phyloP scores from a whole-genome alignment of 2,329 filamentous ascomycete genomes.

The Calonectria pauciramosa region DNA sequence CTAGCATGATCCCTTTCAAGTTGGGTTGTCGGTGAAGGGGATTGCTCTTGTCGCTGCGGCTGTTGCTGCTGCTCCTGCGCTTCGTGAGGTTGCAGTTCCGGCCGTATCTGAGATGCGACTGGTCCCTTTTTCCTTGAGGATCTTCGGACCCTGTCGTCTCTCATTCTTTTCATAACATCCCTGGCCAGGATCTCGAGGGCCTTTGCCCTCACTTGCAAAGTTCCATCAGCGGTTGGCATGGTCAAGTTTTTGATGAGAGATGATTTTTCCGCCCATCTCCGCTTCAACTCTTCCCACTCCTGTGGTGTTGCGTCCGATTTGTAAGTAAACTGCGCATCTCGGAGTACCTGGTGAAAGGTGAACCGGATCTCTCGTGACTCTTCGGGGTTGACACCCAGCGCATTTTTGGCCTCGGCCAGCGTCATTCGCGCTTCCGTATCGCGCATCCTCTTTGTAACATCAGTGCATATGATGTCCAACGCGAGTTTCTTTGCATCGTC shows the following conservation, averaged over 20 bases:
- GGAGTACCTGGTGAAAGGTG: conserved; percentile 76
- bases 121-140: conserved; percentile 52
- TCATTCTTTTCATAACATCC: conserved; percentile 83
- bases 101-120: background rate
- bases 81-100: background rate
- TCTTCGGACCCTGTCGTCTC: conserved; percentile 74
- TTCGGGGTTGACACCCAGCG: conserved; percentile 59
- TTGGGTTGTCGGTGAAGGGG: background rate
- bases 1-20: background rate
- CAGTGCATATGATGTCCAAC: conserved; percentile 83
- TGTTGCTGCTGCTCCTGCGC: background rate
- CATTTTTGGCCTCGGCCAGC: conserved; percentile 80
- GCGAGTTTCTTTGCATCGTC: conserved; percentile 75
- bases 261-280: conserved; percentile 74
- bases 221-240: conserved; percentile 63
- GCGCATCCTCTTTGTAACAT: conserved; percentile 85
- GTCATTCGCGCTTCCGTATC: conserved; percentile 75
- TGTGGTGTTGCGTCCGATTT: conserved; percentile 80
- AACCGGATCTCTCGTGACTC: conserved; percentile 72
- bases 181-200: conserved; percentile 79
- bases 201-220: conserved; percentile 68
- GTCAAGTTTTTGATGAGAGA: conserved; percentile 68
- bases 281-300: conserved; percentile 79
- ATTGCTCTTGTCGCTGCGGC: conserved; percentile 11
- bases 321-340: conserved; percentile 76